Percentiles rank a stretch among this genome's conserved stretches.
phyloP scores from a whole-genome alignment of 805 yeast species.

The Metschnikowia aberdeeniae region DNA sequence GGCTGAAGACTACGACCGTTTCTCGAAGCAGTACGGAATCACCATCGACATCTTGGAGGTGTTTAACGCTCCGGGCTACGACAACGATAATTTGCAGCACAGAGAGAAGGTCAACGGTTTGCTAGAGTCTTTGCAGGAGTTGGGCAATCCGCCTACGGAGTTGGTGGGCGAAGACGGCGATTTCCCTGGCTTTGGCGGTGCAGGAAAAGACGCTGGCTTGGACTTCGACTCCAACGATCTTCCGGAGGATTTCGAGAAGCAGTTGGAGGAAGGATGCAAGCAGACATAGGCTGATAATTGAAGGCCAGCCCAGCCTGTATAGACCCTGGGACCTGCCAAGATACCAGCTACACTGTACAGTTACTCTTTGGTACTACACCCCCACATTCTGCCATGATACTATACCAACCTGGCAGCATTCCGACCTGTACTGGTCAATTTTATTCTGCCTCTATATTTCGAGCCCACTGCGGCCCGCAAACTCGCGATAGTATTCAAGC shows the following conservation, averaged over 20 bases:
- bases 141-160: conserved; percentile 80
- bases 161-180: conserved; percentile 56
- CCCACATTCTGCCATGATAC: not conserved
- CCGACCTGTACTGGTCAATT: too few relatives aligned
- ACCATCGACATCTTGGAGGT: conserved; percentile 57
- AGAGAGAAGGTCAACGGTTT: conserved; percentile 52
- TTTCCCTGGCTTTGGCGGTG: conserved; percentile 44
- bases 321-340: too few relatives aligned
- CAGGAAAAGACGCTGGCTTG: conserved; percentile 36
- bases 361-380: not conserved
- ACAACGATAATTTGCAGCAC: conserved; percentile 42
- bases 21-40: conserved; percentile 57
- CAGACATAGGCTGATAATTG: conserved; percentile 23
- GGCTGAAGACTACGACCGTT: conserved; percentile 48
- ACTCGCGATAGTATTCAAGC: conserved; percentile 68
- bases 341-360: too few relatives aligned
- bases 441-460: conserved; percentile 10
- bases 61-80: conserved; percentile 64
- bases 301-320: too few relatives aligned
- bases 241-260: conserved; percentile 49
- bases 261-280: conserved; percentile 56
- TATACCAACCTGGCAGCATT: too few relatives aligned
- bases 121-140: conserved; percentile 65
- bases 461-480: conserved; percentile 41
- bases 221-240: conserved; percentile 50